These are phyloP conservation scores for Candida sanyaensis DNA, from an alignment of 1,139 yeast genomes.

Conservation along the genomic window DNA sequence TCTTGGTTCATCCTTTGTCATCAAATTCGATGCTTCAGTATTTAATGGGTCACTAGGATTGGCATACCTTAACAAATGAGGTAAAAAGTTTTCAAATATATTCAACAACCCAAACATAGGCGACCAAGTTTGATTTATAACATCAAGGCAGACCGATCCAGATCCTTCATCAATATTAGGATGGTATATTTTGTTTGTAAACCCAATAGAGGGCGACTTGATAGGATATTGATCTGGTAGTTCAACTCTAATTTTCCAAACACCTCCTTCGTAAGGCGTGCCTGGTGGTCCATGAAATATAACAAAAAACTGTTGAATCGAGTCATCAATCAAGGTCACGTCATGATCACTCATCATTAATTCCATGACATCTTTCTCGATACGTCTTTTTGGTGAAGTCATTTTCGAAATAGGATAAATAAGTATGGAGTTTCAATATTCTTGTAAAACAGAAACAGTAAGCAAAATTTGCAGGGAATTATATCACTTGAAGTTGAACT, in stretches of 20 bases:
- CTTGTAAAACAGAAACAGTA: too few species aligned
- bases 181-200: conserved; percentile 86
- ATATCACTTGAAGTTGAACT: too few species aligned
- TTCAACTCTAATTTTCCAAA: conserved; percentile 91
- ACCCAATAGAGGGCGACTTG: conserved; percentile 95
- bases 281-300: conserved; percentile 86
- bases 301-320: conserved; percentile 88
- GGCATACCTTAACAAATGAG: conserved; percentile 89
- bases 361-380: conserved; percentile 96
- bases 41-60: conserved; percentile 94
- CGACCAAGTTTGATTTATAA: conserved; percentile 97
- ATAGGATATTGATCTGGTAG: conserved; percentile 95
- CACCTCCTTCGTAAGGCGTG: conserved; percentile 87
- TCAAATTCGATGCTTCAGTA: conserved; percentile 84
- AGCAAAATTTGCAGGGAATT: too few species aligned
- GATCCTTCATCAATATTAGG: conserved; percentile 91
- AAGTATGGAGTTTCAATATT: background rate
- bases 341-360: conserved; percentile 95
- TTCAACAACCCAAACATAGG: conserved; percentile 94
- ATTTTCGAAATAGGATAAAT: conserved; percentile 19
- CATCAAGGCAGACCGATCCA: conserved; percentile 95
- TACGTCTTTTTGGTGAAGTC: conserved; percentile 84
- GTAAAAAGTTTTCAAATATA: conserved; percentile 90
- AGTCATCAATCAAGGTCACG: conserved; percentile 81
- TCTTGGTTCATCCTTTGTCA: conserved; percentile 67